phyloP scores from a whole-genome alignment of 768 basidiomycete genomes.

The Ramaria sp. region DNA sequence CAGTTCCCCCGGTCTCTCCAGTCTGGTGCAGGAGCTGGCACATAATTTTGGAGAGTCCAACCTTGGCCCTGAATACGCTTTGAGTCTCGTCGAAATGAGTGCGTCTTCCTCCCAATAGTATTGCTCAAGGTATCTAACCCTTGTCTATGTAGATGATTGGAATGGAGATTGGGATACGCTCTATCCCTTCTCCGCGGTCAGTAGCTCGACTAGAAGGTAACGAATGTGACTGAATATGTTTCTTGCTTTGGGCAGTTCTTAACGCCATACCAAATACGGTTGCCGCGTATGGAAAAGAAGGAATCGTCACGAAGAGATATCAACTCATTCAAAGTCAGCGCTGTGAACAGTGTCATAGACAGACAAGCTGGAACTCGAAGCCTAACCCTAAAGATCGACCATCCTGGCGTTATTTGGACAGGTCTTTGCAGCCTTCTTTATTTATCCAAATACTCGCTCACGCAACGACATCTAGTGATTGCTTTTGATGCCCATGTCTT shows the following conservation, averaged over 20 bases:
- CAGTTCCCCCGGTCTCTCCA: constrained; percentile 62
- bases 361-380: constrained; percentile 50
- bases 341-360: constrained; percentile 47
- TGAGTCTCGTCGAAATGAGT: constrained; percentile 7
- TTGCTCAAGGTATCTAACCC: not conserved
- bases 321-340: constrained; percentile 38
- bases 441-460: not conserved
- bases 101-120: not conserved
- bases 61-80: not conserved
- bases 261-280: constrained; percentile 67
- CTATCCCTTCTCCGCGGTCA: constrained; percentile 71
- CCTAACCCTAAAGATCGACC: constrained; percentile 56
- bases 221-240: not conserved
- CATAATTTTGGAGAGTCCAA: constrained; percentile 2
- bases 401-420: constrained; percentile 84
- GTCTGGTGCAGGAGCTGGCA: constrained; percentile 52
- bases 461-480: constrained; percentile 38
- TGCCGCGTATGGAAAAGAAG: constrained; percentile 32
- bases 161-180: constrained; percentile 85
- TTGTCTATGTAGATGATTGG: constrained; percentile 51
- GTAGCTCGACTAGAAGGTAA: not conserved
- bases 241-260: constrained; percentile 59
- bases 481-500: constrained; percentile 89
- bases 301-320: constrained; percentile 17
- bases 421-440: constrained; percentile 27